These are phyloP conservation scores for Vitellaria paradoxa DNA, from an alignment of 179 eudicot species.

Conservation along the genomic window DNA sequence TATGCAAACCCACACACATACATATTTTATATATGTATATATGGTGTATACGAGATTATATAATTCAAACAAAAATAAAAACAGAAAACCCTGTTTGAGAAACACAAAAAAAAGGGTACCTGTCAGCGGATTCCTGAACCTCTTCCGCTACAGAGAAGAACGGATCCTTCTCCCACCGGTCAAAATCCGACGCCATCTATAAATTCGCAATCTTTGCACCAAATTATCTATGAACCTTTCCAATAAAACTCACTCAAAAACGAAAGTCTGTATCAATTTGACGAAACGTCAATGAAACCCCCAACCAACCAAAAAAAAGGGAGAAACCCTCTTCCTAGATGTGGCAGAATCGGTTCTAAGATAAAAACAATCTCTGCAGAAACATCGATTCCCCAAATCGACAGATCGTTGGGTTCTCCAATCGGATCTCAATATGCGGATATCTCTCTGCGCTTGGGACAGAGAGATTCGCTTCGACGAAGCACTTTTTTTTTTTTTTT, in stretches of 20 bases:
- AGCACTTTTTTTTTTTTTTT: too few relatives aligned
- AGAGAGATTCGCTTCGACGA: too few relatives aligned
- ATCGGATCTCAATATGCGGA: not conserved
- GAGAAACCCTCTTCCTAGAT: not conserved
- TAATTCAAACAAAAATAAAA: not conserved
- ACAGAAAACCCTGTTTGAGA: slow-evolving; percentile 4
- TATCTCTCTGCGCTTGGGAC: too few relatives aligned
- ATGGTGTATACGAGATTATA: not conserved
- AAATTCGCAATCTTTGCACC: not conserved
- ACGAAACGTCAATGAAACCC: not conserved
- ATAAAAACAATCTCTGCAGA: not conserved
- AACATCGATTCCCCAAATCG: not conserved
- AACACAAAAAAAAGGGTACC: slow-evolving; percentile 34
- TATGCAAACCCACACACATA: not conserved
- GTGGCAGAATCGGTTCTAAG: not conserved
- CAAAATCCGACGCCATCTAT: slow-evolving; percentile 47
- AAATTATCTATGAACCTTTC: not conserved
- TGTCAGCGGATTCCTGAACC: slow-evolving; percentile 93
- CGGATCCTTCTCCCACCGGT: slow-evolving; percentile 90
- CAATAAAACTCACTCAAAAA: not conserved
- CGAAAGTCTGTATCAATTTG: not conserved
- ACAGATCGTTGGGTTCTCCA: not conserved
- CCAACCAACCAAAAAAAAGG: not conserved
- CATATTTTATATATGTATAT: too few relatives aligned
- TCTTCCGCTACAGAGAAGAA: slow-evolving; percentile 93